Percentiles rank a stretch among this genome's conserved stretches.
These are phyloP conservation scores for Populus deltoides DNA, from an alignment of 345 rosid species.

Conservation along the genomic window DNA sequence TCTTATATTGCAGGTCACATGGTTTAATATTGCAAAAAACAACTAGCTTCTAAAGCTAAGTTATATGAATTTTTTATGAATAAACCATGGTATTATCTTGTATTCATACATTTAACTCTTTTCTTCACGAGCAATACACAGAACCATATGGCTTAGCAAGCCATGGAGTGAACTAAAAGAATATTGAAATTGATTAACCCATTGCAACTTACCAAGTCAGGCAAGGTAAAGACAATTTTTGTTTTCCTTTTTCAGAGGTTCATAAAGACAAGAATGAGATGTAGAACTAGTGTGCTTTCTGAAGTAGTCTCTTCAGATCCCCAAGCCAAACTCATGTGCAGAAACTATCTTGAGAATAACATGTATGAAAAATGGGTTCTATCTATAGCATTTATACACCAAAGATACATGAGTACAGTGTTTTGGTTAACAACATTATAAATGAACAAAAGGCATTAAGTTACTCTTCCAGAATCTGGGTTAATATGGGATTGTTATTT, in stretches of 20 bases:
- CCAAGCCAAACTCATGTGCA: not conserved
- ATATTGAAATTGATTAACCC: not conserved
- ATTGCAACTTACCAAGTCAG: slow-evolving; percentile 2
- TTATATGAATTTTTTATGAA: not conserved
- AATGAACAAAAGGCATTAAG: not conserved
- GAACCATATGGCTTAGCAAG: not conserved
- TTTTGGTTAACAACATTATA: not conserved
- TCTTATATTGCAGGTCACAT: not conserved
- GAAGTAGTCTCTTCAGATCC: no score
- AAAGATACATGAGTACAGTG: not conserved
- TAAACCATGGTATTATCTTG: not conserved
- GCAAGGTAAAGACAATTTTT: not conserved
- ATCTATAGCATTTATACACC: not conserved
- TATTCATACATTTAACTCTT: not conserved
- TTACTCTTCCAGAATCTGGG: not conserved
- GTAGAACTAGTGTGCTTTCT: not conserved
- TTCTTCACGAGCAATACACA: not conserved
- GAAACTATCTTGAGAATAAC: not conserved
- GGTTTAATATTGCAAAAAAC: not conserved
- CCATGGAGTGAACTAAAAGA: not conserved
- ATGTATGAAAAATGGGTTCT: not conserved
- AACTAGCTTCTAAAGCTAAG: not conserved
- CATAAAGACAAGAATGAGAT: not conserved
- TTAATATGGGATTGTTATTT: not conserved
- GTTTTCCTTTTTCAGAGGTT: not conserved